Evolutionary conservation across 192 early-diverging fungal species (phyloP).

Genomic region (Podila horticola): DNA sequence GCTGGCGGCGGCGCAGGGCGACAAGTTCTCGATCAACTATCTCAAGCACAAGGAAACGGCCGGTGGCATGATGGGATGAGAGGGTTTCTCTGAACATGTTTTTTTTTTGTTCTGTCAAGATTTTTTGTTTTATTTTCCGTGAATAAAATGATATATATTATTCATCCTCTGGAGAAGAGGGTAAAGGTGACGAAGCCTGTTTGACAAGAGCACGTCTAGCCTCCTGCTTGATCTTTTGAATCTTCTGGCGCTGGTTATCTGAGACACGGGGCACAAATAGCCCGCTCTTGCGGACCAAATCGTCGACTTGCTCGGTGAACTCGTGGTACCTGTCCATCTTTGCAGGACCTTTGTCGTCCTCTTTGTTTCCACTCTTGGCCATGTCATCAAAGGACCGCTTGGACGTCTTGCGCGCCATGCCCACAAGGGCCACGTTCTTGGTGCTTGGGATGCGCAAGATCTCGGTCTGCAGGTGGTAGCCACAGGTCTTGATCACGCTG

Average conservation of each 20-base stretch:
- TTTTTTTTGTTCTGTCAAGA: background rate
- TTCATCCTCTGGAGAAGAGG: background rate
- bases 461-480: slow-evolving; percentile 71
- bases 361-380: background rate
- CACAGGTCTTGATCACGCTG: slow-evolving; percentile 61
- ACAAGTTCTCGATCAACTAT: slow-evolving; percentile 51
- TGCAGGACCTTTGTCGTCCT: background rate
- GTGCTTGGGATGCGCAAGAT: slow-evolving; percentile 83
- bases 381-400: too few species aligned
- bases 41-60: slow-evolving; percentile 52
- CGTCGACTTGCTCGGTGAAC: slow-evolving; percentile 10
- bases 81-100: background rate
- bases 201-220: slow-evolving; percentile 11
- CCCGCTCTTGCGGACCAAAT: slow-evolving; percentile 24
- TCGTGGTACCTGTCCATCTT: background rate
- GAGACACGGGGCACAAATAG: slow-evolving; percentile 60
- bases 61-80: slow-evolving; percentile 25
- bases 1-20: slow-evolving; percentile 51
- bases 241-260: slow-evolving; percentile 60
- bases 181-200: background rate
- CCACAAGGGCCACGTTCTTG: slow-evolving; percentile 79
- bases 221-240: slow-evolving; percentile 48
- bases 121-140: background rate
- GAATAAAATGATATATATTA: too few species aligned
- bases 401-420: slow-evolving; percentile 45